Evolutionary conservation across 2,329 filamentous ascomycete species (phyloP).

Genomic region (Pseudogymnoascus sp.): DNA sequence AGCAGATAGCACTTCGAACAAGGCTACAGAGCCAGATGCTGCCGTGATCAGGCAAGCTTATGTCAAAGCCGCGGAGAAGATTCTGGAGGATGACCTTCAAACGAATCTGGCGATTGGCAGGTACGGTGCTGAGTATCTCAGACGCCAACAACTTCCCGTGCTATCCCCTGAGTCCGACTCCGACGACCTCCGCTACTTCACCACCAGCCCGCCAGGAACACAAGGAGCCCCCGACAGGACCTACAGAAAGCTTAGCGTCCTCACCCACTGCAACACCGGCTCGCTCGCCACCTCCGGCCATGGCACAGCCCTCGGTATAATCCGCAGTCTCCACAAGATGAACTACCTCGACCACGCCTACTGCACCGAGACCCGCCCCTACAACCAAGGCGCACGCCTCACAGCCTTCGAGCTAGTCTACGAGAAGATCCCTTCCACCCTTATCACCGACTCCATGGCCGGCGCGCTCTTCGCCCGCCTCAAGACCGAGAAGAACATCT

Average conservation of each 20-base stretch:
- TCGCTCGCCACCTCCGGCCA: conserved; percentile 97
- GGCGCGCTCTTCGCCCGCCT: conserved; percentile 67
- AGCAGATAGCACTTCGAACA: conserved; percentile 19
- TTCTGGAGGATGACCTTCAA: conserved; percentile 76
- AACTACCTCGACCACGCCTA: conserved; percentile 72
- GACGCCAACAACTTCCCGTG: conserved; percentile 26
- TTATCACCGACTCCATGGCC: conserved; percentile 96
- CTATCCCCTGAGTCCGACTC: conserved; percentile 15
- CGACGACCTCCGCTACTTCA: conserved; percentile 26
- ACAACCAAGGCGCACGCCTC: conserved; percentile 92
- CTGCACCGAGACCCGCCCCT: conserved; percentile 94
- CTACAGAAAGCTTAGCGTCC: conserved; percentile 61
- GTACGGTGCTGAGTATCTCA: conserved; percentile 77
- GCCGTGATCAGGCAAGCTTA: conserved; percentile 60
- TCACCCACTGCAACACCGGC: conserved; percentile 98
- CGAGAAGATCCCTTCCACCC: conserved; percentile 80
- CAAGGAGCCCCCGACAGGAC: conserved; percentile 37
- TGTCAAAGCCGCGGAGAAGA: conserved; percentile 72
- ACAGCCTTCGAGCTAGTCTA: conserved; percentile 96
- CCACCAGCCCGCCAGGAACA: conserved; percentile 31
- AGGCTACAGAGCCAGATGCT: conserved; percentile 34
- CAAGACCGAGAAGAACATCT: conserved; percentile 59
- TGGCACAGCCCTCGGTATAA: conserved; percentile 88
- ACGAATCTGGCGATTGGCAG: conserved; percentile 84
- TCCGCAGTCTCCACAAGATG: conserved; percentile 68